Evolutionary conservation across 805 yeast genomes (phyloP).

Genomic region (Candida schatavii): DNA sequence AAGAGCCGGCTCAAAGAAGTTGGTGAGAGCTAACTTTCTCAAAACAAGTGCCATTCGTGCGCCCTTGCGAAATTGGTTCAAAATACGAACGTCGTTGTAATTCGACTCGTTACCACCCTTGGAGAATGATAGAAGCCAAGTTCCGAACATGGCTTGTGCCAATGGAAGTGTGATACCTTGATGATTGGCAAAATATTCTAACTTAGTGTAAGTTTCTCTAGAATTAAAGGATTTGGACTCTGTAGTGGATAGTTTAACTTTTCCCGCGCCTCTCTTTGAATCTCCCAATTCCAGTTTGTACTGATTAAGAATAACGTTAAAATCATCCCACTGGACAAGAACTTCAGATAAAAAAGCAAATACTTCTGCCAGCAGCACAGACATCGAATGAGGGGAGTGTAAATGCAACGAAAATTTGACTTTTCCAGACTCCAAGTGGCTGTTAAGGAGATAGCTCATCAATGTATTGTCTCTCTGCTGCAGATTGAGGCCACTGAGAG

Average conservation of each 20-base stretch:
- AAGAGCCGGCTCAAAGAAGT: slow-evolving; percentile 8
- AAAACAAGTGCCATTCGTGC: slow-evolving; percentile 18
- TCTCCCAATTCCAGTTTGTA: slow-evolving; percentile 1
- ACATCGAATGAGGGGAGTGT: neutral
- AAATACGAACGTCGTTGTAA: slow-evolving; percentile 18
- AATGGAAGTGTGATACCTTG: slow-evolving; percentile 18
- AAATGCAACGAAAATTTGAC: slow-evolving; percentile 9
- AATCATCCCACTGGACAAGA: slow-evolving; percentile 4
- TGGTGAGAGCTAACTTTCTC: slow-evolving; percentile 7
- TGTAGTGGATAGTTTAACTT: neutral
- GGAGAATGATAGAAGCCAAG: slow-evolving; percentile 20
- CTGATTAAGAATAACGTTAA: slow-evolving; percentile 1
- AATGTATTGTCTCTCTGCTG: slow-evolving; percentile 6
- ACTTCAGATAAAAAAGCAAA: neutral
- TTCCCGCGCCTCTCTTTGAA: neutral
- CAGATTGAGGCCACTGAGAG: neutral
- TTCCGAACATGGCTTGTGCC: slow-evolving; percentile 25
- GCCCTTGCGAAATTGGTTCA: slow-evolving; percentile 19
- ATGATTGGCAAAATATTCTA: slow-evolving; percentile 14
- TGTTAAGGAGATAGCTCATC: slow-evolving; percentile 13
- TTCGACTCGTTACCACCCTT: slow-evolving; percentile 12
- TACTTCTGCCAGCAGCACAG: neutral
- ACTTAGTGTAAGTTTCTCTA: slow-evolving; percentile 16
- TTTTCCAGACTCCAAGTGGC: slow-evolving; percentile 18
- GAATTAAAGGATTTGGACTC: slow-evolving; percentile 8